Percentiles rank a stretch among this genome's conserved stretches.
Conservation (phyloP, 75 land plant genomes). For the Cunninghamia lanceolata region DNA sequence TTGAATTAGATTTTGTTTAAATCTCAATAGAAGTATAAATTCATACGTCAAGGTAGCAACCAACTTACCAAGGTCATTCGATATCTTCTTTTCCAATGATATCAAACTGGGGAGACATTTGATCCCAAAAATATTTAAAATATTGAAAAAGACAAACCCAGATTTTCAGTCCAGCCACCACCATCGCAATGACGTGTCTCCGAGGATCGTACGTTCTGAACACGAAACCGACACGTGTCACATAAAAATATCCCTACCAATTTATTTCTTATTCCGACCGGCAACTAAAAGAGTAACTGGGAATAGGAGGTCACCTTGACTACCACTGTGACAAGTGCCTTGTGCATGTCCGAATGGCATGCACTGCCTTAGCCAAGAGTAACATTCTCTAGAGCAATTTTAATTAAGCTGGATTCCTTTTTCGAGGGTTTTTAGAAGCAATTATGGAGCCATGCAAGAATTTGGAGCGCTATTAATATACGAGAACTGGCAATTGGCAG, state of each 20-base stretch:
- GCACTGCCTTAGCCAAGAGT: not conserved
- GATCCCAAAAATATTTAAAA: too few relatives aligned
- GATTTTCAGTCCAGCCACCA: not conserved
- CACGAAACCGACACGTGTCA: not conserved
- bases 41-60: too few relatives aligned
- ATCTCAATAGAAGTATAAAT: too few relatives aligned
- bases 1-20: too few relatives aligned
- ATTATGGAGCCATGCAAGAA: not conserved
- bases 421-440: not conserved
- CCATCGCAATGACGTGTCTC: not conserved
- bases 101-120: too few relatives aligned
- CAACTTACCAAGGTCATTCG: too few relatives aligned
- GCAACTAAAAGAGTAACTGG: not conserved
- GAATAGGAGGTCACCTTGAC: not conserved
- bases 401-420: not conserved
- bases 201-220: not conserved
- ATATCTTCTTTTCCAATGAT: too few relatives aligned
- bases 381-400: not conserved
- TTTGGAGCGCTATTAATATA: not conserved
- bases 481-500: not conserved
- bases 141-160: not conserved
- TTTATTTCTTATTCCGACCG: not conserved
- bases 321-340: not conserved
- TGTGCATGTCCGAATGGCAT: conserved; percentile 2
- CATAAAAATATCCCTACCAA: not conserved